These are phyloP conservation scores for Cryptosporidium meleagridis DNA, from an alignment of 169 alveolate genomes.

Conservation along the genomic window DNA sequence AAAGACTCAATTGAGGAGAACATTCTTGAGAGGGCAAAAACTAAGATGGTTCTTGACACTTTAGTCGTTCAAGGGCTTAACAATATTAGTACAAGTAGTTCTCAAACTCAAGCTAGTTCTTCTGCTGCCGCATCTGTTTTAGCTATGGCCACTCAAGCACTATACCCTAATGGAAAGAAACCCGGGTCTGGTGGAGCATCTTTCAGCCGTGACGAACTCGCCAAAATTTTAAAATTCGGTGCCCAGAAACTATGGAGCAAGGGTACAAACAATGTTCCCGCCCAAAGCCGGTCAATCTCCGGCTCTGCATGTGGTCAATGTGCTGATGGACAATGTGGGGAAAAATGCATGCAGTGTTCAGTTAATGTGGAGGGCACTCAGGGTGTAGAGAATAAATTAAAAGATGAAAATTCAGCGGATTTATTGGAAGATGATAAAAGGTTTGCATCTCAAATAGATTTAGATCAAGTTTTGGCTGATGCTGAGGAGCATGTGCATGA, in stretches of 20 bases:
- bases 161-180: conserved; percentile 66
- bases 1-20: conserved; percentile 97
- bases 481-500: conserved; percentile 88
- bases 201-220: conserved; percentile 89
- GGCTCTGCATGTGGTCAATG: conserved; percentile 14
- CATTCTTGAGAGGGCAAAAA: conserved; percentile 97
- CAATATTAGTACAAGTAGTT: conserved; percentile 80
- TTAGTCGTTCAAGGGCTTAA: conserved; percentile 93
- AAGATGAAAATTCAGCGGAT: background rate
- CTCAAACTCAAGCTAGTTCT: conserved; percentile 75
- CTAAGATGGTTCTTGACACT: conserved; percentile 96
- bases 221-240: conserved; percentile 90
- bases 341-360: conserved; percentile 10
- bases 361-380: background rate
- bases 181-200: conserved; percentile 52
- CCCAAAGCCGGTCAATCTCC: conserved; percentile 36
- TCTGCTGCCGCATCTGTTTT: conserved; percentile 45
- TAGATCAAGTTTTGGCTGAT: conserved; percentile 89
- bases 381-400: background rate
- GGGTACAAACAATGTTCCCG: conserved; percentile 70
- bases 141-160: conserved; percentile 50
- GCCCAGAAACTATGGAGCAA: conserved; percentile 90
- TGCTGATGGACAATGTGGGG: conserved; percentile 62
- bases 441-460: conserved; percentile 83
- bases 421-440: conserved; percentile 64